Percentiles rank a stretch among this genome's conserved stretches.
phyloP scores from a whole-genome alignment of 257 asterid species.

The Cordia subcordata region DNA sequence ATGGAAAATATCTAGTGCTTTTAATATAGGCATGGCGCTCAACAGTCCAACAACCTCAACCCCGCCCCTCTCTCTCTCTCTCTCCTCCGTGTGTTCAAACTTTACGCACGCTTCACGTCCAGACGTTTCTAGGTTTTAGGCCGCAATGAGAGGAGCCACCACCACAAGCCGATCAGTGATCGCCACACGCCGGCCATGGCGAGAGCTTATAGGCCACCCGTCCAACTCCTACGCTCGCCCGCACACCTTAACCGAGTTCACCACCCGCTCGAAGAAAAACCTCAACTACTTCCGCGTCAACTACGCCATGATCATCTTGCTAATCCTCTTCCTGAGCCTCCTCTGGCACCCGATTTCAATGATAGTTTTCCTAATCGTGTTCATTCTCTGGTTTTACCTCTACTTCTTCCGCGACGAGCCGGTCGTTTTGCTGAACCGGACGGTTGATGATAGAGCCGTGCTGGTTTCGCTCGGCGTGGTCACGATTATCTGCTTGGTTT shows the following conservation, averaged over 20 bases:
- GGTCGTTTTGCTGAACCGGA: slow-evolving; percentile 40
- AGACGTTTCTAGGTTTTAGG: neutral
- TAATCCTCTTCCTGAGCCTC: slow-evolving; percentile 52
- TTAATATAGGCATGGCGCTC: no score
- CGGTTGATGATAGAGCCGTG: slow-evolving; percentile 61
- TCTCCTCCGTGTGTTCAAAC: no score
- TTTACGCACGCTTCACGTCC: no score
- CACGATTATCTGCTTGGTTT: slow-evolving; percentile 43
- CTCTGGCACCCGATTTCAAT: slow-evolving; percentile 64
- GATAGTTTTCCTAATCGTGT: slow-evolving; percentile 44
- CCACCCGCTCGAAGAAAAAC: slow-evolving; percentile 42
- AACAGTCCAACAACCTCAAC: no score
- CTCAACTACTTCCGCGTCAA: slow-evolving; percentile 66
- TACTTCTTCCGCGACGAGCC: slow-evolving; percentile 64
- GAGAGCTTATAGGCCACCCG: slow-evolving; percentile 61
- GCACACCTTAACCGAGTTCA: slow-evolving; percentile 31
- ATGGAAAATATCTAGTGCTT: neutral
- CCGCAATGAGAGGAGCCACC: neutral
- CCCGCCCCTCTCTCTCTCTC: no score
- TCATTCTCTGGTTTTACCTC: slow-evolving; percentile 47
- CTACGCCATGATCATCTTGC: slow-evolving; percentile 38
- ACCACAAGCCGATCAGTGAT: slow-evolving; percentile 25
- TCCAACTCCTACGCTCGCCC: slow-evolving; percentile 49
- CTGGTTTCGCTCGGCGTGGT: slow-evolving; percentile 32
- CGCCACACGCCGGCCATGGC: slow-evolving; percentile 70